phyloP scores from a whole-genome alignment of 176 grass and related monocot species.

The Aegilops bicornis region DNA sequence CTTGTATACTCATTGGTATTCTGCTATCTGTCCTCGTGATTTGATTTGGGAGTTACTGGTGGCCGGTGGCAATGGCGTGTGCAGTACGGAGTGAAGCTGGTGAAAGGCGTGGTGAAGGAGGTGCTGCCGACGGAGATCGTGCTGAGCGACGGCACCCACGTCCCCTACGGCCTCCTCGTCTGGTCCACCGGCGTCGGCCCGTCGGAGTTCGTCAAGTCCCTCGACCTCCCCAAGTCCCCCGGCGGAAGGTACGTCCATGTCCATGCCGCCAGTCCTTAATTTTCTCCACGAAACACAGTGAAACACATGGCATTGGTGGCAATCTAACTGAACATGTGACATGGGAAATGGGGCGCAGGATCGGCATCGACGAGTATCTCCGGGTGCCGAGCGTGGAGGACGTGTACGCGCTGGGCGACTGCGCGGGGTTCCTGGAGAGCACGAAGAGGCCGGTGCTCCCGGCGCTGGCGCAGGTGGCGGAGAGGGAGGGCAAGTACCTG shows the following conservation, averaged over 20 bases:
- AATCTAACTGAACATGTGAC: neutral
- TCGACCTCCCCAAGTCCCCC: constrained; percentile 61
- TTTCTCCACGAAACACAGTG: neutral
- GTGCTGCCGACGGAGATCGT: constrained; percentile 58
- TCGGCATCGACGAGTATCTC: constrained; percentile 84
- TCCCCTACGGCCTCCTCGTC: constrained; percentile 81
- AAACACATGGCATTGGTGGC: neutral
- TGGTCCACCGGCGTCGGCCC: constrained; percentile 94
- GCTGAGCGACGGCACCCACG: constrained; percentile 60
- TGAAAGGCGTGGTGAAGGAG: constrained; percentile 77
- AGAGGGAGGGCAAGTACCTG: constrained; percentile 83
- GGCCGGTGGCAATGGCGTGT: neutral
- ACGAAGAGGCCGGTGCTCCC: constrained; percentile 79
- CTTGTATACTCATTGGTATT: neutral
- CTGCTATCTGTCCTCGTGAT: neutral
- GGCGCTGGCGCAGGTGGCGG: constrained; percentile 93
- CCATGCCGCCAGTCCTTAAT: neutral
- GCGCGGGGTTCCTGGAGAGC: constrained; percentile 79
- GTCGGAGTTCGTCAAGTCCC: constrained; percentile 62
- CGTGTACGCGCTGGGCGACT: constrained; percentile 91
- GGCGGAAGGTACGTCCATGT: constrained; percentile 51
- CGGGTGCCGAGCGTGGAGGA: constrained; percentile 69
- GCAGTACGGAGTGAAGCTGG: constrained; percentile 78
- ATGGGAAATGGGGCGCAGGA: constrained; percentile 33
- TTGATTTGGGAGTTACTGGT: neutral